phyloP scores from a whole-genome alignment of 2,329 filamentous ascomycete species.

The Esteya vermicola region DNA sequence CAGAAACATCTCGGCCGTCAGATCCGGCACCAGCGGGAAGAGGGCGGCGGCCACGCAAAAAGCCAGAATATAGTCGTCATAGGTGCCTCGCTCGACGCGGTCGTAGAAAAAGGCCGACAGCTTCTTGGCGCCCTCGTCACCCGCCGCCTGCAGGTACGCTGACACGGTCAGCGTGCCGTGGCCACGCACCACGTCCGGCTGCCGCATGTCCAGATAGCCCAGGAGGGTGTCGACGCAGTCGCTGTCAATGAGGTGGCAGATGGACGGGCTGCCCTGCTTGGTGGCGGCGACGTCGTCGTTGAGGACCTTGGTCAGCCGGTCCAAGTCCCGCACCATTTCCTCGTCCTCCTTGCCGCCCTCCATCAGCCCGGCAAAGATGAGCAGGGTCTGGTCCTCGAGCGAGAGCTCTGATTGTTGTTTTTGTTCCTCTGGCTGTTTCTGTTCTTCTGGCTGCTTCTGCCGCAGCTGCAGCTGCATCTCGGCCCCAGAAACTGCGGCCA shows the following conservation, averaged over 20 bases:
- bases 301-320: constrained; percentile 44
- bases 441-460: too few species aligned
- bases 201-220: constrained; percentile 72
- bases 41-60: constrained; percentile 85
- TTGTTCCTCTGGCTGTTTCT: background rate
- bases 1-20: constrained; percentile 67
- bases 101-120: constrained; percentile 63
- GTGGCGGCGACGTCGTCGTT: constrained; percentile 34
- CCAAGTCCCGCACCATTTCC: constrained; percentile 47
- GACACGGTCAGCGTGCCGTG: constrained; percentile 73
- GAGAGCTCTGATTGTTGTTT: constrained; percentile 1
- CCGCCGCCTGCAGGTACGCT: constrained; percentile 67
- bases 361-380: constrained; percentile 80
- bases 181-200: constrained; percentile 57
- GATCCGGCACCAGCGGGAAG: constrained; percentile 71
- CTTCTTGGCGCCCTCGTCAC: constrained; percentile 53
- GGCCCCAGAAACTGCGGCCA: too few species aligned
- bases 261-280: constrained; percentile 31
- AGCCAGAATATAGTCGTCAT: constrained; percentile 78
- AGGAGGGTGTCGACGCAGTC: constrained; percentile 76
- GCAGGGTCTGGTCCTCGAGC: constrained; percentile 51
- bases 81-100: constrained; percentile 57
- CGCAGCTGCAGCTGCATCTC: too few species aligned
- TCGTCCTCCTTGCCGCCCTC: constrained; percentile 76
- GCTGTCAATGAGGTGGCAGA: constrained; percentile 51